Evolutionary conservation across 225 moss, liverwort and hornwort genomes (phyloP).

Genomic region (Polytrichum commune): DNA sequence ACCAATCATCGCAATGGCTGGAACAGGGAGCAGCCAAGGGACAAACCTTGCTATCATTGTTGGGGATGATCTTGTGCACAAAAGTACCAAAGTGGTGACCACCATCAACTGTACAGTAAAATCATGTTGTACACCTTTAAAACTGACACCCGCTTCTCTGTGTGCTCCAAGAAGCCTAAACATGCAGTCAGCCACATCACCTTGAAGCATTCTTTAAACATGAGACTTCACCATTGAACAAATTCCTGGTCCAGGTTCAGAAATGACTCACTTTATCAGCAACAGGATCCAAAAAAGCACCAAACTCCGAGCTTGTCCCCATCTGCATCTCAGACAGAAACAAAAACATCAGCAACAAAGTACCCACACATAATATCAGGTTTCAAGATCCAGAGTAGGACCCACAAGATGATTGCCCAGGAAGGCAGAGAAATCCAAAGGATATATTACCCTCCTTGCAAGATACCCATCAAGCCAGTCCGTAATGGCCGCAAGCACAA

Average conservation of each 20-base stretch:
- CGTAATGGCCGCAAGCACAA: constrained; percentile 80
- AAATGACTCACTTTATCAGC: constrained; percentile 73
- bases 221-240: too few species aligned
- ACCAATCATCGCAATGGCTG: constrained; percentile 88
- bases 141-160: background rate
- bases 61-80: constrained; percentile 81
- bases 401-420: too few species aligned
- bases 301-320: constrained; percentile 89
- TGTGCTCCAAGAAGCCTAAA: constrained; percentile 1
- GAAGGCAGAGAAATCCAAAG: too few species aligned
- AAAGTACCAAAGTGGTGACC: constrained; percentile 73
- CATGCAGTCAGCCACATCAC: too few species aligned
- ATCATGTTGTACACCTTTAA: background rate
- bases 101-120: constrained; percentile 76
- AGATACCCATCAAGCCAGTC: constrained; percentile 98
- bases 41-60: constrained; percentile 53
- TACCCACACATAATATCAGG: too few species aligned
- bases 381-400: too few species aligned
- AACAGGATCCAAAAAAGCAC: constrained; percentile 97
- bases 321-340: constrained; percentile 47
- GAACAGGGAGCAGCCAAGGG: constrained; percentile 89
- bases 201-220: too few species aligned
- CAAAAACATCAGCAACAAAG: background rate
- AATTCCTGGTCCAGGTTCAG: background rate
- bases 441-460: constrained; percentile 71